Evolutionary conservation across 352 stramenopile species (phyloP), one percentile per base, ranked within the genome.

Genomic region (Globisporangium cylindrosporum): DNA sequence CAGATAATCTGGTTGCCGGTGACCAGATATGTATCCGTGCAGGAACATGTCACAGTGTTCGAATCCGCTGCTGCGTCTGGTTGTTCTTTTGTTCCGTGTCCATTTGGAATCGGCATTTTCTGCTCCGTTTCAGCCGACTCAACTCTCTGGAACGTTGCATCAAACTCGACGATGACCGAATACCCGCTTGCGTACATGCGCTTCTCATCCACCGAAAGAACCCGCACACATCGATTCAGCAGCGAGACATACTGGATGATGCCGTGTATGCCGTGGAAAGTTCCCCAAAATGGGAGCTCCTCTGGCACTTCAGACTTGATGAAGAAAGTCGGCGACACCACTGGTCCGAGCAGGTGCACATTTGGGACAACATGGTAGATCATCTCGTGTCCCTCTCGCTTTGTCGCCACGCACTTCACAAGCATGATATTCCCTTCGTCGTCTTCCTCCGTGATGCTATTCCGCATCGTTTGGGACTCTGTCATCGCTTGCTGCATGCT

Each of bases 221-320:
- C 84, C 46, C 79, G 68, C 12, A 94, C 68, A 43, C 81, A 91
- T 7, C 79, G 76, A 12, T 80, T 82, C 56, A 94, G 84, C 62
- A 94, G 69, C 29, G 86, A 90, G 9, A 69, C 77, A 66, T 92
- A 94, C 64, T 94, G 90, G 62, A 68, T 83, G 24, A 92, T 79
- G 1, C 84, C 86, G 36, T 83, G 71, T 8, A 75, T 69, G 9
- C 86, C 84, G 32, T 91, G 75, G 62, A 89, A 94, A 2, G 79
- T 89, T 29, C 86, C 86, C 84, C 84, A 94, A 59, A 94, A 92
- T 1, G 86, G 86, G 25, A 94, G 77, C 60, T 92, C 86, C 64
- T 94, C 86, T 0, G 84, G 84, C 1, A 94, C 86, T 36, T 92
- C 86, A 0, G 82, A 94, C 49, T 91, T 90, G 4, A 94, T 66